phyloP scores from a whole-genome alignment of 169 alveolate species.

The Babesia microti region DNA sequence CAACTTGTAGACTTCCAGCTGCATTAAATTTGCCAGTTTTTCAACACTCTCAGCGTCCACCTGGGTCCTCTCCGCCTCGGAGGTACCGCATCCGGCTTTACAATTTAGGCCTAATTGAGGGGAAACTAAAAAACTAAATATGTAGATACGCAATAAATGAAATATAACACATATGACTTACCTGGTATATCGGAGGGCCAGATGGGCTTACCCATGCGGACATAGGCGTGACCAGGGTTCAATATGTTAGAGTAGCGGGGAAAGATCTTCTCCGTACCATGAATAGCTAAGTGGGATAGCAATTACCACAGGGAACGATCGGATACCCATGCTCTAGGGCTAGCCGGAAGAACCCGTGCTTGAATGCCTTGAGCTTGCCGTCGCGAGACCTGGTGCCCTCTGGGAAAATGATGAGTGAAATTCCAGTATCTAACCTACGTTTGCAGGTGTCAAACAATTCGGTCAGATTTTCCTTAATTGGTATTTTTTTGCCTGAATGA shows the following conservation, averaged over 20 bases:
- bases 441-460: constrained; percentile 14
- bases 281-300: constrained; percentile 7
- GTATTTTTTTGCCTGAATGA: constrained; percentile 13
- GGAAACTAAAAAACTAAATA: too few relatives aligned
- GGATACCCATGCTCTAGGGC: constrained; percentile 68
- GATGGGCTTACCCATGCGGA: constrained; percentile 33
- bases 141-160: too few relatives aligned
- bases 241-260: neutral
- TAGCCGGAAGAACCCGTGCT: constrained; percentile 73
- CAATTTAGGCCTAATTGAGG: too few relatives aligned
- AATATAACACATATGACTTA: neutral
- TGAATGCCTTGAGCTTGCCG: constrained; percentile 72
- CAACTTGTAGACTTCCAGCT: constrained; percentile 19
- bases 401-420: constrained; percentile 59
- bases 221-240: constrained; percentile 8
- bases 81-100: too few relatives aligned
- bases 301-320: constrained; percentile 66
- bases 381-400: constrained; percentile 72
- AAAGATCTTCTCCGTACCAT: constrained; percentile 15
- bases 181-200: constrained; percentile 17
- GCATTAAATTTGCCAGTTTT: constrained; percentile 15
- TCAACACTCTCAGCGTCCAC: constrained; percentile 38
- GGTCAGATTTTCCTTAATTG: constrained; percentile 12
- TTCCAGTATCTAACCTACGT: constrained; percentile 12
- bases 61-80: too few relatives aligned